Percentiles rank a stretch among this genome's conserved stretches.
Evolutionary conservation across 2,329 filamentous ascomycete genomes (phyloP).

Genomic region (Lecanoromycetidae sp.): DNA sequence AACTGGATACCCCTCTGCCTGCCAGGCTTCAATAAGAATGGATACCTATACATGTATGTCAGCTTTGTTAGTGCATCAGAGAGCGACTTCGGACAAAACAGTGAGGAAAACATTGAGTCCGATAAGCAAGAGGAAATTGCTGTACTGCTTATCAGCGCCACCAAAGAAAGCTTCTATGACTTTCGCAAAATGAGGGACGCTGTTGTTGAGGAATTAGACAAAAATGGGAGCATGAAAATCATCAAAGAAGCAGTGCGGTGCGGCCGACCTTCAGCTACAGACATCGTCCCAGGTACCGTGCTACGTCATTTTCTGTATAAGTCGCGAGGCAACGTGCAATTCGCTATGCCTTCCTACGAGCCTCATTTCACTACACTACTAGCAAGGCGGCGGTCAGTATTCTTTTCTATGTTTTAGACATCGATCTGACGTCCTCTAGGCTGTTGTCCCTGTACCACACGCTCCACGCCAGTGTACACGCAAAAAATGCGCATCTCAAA

Average conservation of each 20-base stretch:
- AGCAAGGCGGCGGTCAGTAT: conserved; percentile 47
- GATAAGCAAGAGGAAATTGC: conserved; percentile 59
- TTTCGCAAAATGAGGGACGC: conserved; percentile 60
- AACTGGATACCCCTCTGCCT: conserved; percentile 96
- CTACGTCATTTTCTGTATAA: conserved; percentile 94
- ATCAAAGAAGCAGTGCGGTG: conserved; percentile 59
- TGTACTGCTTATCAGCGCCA: conserved; percentile 79
- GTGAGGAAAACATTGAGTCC: conserved; percentile 27
- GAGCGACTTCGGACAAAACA: conserved; percentile 30
- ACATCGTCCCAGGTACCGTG: conserved; percentile 68
- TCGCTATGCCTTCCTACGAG: conserved; percentile 73
- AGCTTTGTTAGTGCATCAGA: conserved; percentile 67
- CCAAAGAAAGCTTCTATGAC: conserved; percentile 88
- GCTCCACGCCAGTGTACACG: conserved; percentile 74
- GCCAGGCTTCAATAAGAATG: conserved; percentile 91
- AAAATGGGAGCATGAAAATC: conserved; percentile 60
- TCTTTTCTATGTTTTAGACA: conserved; percentile 9
- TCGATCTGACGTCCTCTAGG: conserved; percentile 26
- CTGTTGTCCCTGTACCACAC: conserved; percentile 76
- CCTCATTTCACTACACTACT: conserved; percentile 53
- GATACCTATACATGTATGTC: conserved; percentile 98
- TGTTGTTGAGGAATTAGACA: conserved; percentile 57
- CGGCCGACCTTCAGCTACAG: conserved; percentile 58
- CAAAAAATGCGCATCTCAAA: conserved; percentile 71
- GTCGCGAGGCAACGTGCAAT: conserved; percentile 86